Base-by-base conservation (phyloP, 495 filamentous ascomycete genomes). In the Talaromyces adpressus region DNA sequence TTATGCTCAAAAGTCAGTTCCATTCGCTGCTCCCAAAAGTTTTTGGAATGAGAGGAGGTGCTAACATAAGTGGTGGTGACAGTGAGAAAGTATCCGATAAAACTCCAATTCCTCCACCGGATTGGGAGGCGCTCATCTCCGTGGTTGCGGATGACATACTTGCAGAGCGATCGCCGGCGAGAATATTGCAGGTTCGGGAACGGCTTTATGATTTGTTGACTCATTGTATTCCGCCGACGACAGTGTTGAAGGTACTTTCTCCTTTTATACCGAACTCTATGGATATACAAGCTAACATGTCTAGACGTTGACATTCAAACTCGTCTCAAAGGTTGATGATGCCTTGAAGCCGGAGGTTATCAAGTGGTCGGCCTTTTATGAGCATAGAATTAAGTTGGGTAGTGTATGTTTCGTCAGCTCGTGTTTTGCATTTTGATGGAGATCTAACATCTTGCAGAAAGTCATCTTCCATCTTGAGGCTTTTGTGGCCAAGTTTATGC, bases 401-500 rank as follows among this genome's bases (percentile, higher is more conserved):
- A 93, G 77, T 63, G 85, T 87, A 77, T 75, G 82, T 71, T 64
- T 64, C 58, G 22, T 3, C 0, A 0, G 39, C 23, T 9, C 4
- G 25, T 14, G 0, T 6, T 4, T 36, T n/a, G 23, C 2, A 27
- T 4, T 34, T 59, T 23, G 53, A 3, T 27, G 0, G 11, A 9
- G 16, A 11, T 36, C 72, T 76, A 57, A 76, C 47, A 29, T n/a
- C 56, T 14, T 69, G 65, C 58, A 87, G 81, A 98, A 98, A 84
- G 88, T 93, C 25, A 97, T 98, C 54, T 98, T 98, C 74, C 94
- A 98, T 68, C 82, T 98, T 0, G 94, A 98, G 78, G 94, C 94
- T 23, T 98, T 98, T 76, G 93, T 98, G 36, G 93, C 95, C 30
- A 97, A 96, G 78, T 93, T 96, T 72, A 97, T 98, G 92, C 84